Evolutionary conservation across 1,139 yeast genomes (phyloP), one percentile per base, ranked within the genome.

Genomic region (Scheffersomyces cryptocercus): DNA sequence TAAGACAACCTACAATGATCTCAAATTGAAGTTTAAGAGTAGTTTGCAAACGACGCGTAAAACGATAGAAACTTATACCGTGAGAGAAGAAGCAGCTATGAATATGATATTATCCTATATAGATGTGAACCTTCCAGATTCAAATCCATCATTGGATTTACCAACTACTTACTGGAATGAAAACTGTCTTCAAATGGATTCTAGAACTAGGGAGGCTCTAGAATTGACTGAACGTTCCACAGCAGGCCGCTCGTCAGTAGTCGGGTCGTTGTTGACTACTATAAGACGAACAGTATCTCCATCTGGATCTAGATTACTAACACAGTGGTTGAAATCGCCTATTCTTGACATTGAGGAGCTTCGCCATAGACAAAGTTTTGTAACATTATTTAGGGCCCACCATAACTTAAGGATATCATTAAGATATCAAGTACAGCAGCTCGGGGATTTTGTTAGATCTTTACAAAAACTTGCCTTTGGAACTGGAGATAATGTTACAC

Each of bases 261-360:
- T 76, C 10, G 97, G 97, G 0, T 84, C 97, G 0, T 64, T 93
- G 13, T 67, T 88, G 10, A 78, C 81, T 13, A 76, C 88, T 0
- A 76, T 93, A 7, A 79, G 81, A 46, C 68, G 85, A 43, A 93
- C 98, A 0, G 79, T 79, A 2, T 89, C 99, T 0, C 76, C 84
- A 1, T 82, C 95, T 0, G 99, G 99, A 0, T 70, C 96, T 0
- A 70, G 99, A 38, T 58, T 87, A 16, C 67, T 93, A 14, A 77
- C 84, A 3, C 84, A 84, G 42, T 90, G 98, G 97, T 65, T 93
- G 3, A 75, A 88, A 15, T 83, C 91, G 0, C 99, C 99, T 0
- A 75, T 88, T 0, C 71, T 86, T 4, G 79, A 85, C 52, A 54
- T 79, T 0, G 55, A 58, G 0, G 85, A 79, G 48, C 81, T 93